Percentiles rank a stretch among this genome's conserved stretches.
Conservation (phyloP, 2,329 filamentous ascomycete species). For the Neopestalotiopsis clavispora region DNA sequence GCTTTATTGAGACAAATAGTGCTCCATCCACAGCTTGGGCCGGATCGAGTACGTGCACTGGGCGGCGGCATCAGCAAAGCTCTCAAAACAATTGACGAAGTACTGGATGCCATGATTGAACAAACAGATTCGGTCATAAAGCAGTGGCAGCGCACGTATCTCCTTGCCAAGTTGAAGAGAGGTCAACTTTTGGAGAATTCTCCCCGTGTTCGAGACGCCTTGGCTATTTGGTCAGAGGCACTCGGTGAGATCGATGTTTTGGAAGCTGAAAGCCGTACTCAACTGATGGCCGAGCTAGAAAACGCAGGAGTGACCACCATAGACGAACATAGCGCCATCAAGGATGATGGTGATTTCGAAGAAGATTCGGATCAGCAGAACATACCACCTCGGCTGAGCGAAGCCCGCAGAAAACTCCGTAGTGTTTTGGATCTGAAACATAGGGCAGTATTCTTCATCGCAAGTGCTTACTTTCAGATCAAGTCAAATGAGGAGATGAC, state of each 20-base stretch:
- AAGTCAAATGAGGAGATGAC: conserved; percentile 72
- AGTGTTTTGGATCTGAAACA: conserved; percentile 80
- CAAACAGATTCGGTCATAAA: conserved; percentile 73
- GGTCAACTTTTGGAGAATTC: conserved; percentile 84
- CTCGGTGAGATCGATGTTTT: conserved; percentile 53
- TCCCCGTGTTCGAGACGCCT: conserved; percentile 67
- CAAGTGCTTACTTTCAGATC: conserved; percentile 83
- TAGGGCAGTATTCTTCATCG: conserved; percentile 82
- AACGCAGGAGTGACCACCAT: conserved; percentile 35
- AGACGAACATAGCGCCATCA: conserved; percentile 16
- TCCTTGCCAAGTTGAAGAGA: conserved; percentile 67
- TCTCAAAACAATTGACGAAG: conserved; percentile 82
- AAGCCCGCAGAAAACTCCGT: conserved; percentile 70
- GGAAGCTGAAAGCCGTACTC: conserved; percentile 68
- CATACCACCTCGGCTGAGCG: conserved; percentile 50
- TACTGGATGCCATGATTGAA: conserved; percentile 90
- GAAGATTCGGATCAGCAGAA: conserved; percentile 41
- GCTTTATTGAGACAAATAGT: conserved; percentile 80
- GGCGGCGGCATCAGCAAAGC: conserved; percentile 65
- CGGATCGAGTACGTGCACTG: conserved; percentile 66
- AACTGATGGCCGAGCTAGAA: conserved; percentile 58
- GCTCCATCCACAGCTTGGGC: conserved; percentile 82
- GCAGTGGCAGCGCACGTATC: conserved; percentile 69
- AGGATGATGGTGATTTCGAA: conserved; percentile 28
- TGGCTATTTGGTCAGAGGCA: conserved; percentile 71